Percentiles rank a stretch among this genome's conserved stretches.
Evolutionary conservation across 257 asterid species (phyloP).

Genomic region (Rubia yunnanensis): DNA sequence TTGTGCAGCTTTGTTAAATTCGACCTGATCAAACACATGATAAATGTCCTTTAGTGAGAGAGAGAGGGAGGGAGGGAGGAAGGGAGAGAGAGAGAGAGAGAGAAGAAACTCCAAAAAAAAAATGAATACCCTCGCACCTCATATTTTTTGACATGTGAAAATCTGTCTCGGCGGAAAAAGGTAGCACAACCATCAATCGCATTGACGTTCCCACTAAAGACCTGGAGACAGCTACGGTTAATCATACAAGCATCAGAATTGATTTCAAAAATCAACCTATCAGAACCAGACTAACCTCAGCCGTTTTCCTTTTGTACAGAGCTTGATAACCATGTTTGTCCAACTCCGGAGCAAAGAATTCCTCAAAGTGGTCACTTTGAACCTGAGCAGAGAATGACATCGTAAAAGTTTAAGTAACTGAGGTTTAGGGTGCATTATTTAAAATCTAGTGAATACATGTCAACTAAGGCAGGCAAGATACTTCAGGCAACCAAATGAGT

Average conservation of each 20-base stretch:
- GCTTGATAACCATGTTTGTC: slow-evolving; percentile 97
- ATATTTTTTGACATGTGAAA: slow-evolving; percentile 86
- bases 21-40: slow-evolving; percentile 51
- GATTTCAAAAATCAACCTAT: not conserved
- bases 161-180: slow-evolving; percentile 94
- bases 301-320: slow-evolving; percentile 60
- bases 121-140: slow-evolving; percentile 42
- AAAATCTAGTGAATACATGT: not conserved
- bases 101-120: no score
- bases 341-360: slow-evolving; percentile 90
- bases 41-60: slow-evolving; percentile 11
- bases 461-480: not conserved
- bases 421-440: not conserved
- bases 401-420: not conserved
- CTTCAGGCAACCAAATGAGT: not conserved
- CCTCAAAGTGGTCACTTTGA: slow-evolving; percentile 89
- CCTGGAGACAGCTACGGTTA: slow-evolving; percentile 36
- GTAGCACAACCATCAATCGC: slow-evolving; percentile 93
- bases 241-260: slow-evolving; percentile 13
- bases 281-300: slow-evolving; percentile 60
- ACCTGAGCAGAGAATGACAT: slow-evolving; percentile 39
- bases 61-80: not conserved
- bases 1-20: slow-evolving; percentile 97
- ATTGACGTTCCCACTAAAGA: slow-evolving; percentile 46
- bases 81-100: not conserved